Evolutionary conservation across 495 filamentous ascomycete genomes (phyloP), one percentile per base, ranked within the genome.

Genomic region (Lophiotrema nucula): DNA sequence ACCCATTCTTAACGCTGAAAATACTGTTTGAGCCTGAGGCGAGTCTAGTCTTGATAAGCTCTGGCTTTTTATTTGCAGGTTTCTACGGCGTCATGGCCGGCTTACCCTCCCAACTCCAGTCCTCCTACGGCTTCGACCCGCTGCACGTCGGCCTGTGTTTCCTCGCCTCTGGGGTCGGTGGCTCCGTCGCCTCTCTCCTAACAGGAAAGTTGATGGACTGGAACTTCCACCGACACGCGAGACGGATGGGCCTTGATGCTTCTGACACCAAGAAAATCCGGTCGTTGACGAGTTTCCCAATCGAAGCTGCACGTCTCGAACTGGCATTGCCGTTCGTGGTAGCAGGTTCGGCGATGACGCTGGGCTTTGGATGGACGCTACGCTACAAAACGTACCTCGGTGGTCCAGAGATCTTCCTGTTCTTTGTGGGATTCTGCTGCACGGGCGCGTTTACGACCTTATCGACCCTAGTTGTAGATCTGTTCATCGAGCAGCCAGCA

Each of bases 21-120:
- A 80, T 91, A 25, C 69, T 88, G 0, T 74, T 82, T 33, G 79
- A 90, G 56, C 84, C 84, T 61, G 85, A 90, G 64, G 79, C 81
- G 16, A 73, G 75, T n/a, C 67, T 86, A 21, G 67, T 89, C 16
- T 79, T 88, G 11, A 60, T 74, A 6, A 82, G 74, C 54, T 76
- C 79, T 44, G 74, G 77, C 16, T 54, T 88, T 11, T 70, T 87
- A 26, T 83, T 81, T 56, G 78, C 69, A 48, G 79, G 68, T n/a
- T 83, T 74, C 69, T 87, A 75, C 66, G 76, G 78, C 68, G 73
- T 86, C 58, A 73, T 76, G 24, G 72, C 83, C 39, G 82, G 78
- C 11, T 62, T 85, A 15, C 78, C 83, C 1, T 79, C 78, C 25
- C 73, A 82, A 21, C 84, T 88, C 57, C 69, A 74, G 0, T 70